Base-by-base conservation (phyloP, 441 rosid genomes). In the Pelargonium australe region DNA sequence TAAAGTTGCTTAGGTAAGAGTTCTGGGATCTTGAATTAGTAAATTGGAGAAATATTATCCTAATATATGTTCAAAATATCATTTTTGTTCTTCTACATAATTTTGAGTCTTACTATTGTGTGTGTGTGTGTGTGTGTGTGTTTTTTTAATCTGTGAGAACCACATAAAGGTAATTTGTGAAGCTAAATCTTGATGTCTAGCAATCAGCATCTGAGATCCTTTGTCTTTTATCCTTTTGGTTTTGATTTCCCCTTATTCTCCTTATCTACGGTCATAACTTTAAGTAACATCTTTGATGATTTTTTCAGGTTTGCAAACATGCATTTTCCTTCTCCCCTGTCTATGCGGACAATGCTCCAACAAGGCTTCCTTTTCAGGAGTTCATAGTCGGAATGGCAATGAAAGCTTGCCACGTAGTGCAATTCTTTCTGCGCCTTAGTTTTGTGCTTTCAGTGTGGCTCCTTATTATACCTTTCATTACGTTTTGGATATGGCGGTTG, bases 331-430 rank as follows among this genome's bases (percentile, higher is more conserved):
- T 95, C 84, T 95, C 99, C 3, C 97, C 98, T 9, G 97, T 95
- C 49, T 95, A 95, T 82, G 97, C 99, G 12, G 96, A 84, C 47
- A 87, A 95, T 85, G 97, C 97, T 67, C 99, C 99, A 20, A 71
- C 88, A 7, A 95, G 98, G 86, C 99, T 95, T 77, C 97, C 99
- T 65, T 95, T 90, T 83, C 94, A 91, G 91, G 99, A 95, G 89
- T 95, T 95, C 83, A 64, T 92, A 14, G 87, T 87, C 68, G 99
- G 99, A 69, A 95, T 95, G 82, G 89, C 83, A 20, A 84, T 92
- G 95, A 95, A 95, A 85, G 86, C 97, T 71, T 95, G 88, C 75
- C 97, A 90, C 77, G 90, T 95, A 65, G 67, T 95, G 85, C 97
- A 90, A 75, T 95, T 95, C 85, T 86, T 91, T 79, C 68, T 95